Conservation (phyloP, 2,329 filamentous ascomycete genomes). For the Aspergillus persii region DNA sequence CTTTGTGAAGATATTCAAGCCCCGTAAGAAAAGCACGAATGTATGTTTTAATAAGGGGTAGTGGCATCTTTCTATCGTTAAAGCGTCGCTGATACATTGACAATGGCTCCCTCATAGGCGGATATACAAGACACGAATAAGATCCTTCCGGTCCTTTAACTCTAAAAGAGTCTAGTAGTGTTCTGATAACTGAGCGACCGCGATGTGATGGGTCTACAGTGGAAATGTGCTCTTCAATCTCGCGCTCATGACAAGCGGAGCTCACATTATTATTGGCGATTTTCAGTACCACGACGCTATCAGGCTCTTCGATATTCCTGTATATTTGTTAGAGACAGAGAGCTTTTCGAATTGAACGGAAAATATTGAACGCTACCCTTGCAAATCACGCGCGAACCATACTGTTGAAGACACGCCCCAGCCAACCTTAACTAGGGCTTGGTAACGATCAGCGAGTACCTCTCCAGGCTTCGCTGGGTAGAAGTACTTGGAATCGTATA, state of each 20-base stretch:
- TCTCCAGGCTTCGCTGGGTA: constrained; percentile 33
- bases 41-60: constrained; percentile 35
- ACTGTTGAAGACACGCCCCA: constrained; percentile 32
- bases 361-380: constrained; percentile 13
- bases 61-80: constrained; percentile 28
- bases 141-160: constrained; percentile 29
- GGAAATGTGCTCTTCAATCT: constrained; percentile 35
- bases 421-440: constrained; percentile 29
- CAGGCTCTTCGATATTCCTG: constrained; percentile 25
- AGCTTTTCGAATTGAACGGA: too few relatives aligned
- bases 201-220: constrained; percentile 31
- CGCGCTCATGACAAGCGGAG: constrained; percentile 27
- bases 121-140: constrained; percentile 40
- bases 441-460: constrained; percentile 28
- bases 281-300: constrained; percentile 29
- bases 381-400: constrained; percentile 31
- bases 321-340: constrained; percentile 10
- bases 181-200: constrained; percentile 34
- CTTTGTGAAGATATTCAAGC: constrained; percentile 45
- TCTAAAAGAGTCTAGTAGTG: constrained; percentile 35
- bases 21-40: constrained; percentile 39
- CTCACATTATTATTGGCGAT: constrained; percentile 26
- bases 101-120: constrained; percentile 40
- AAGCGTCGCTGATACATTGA: constrained; percentile 36
- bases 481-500: constrained; percentile 28